phyloP scores from a whole-genome alignment of 805 yeast genomes.

The Kuraishia piskuri region DNA sequence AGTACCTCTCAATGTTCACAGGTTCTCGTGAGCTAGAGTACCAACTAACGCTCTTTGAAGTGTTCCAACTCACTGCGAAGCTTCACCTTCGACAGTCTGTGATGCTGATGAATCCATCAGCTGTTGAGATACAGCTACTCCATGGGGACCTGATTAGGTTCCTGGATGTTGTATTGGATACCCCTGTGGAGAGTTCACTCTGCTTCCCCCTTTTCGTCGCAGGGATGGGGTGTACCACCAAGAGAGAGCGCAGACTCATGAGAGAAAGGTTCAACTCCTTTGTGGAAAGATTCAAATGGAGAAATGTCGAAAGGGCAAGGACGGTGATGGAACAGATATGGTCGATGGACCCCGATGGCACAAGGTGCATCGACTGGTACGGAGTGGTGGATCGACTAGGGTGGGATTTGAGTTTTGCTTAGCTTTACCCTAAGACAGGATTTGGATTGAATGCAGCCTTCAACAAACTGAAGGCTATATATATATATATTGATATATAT shows the following conservation, averaged over 20 bases:
- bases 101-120: constrained; percentile 47
- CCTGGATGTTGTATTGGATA: constrained; percentile 52
- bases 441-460: neutral
- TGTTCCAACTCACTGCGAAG: constrained; percentile 60
- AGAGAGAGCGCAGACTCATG: constrained; percentile 45
- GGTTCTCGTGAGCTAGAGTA: constrained; percentile 44
- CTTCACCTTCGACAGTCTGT: constrained; percentile 63
- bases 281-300: constrained; percentile 57
- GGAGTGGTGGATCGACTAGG: constrained; percentile 54
- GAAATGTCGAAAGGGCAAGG: constrained; percentile 43
- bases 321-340: constrained; percentile 39
- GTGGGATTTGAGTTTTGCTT: constrained; percentile 78
- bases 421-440: constrained; percentile 1
- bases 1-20: constrained; percentile 26
- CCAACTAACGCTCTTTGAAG: constrained; percentile 64
- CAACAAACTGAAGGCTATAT: too few relatives aligned
- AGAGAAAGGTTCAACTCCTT: constrained; percentile 42
- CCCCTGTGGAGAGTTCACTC: constrained; percentile 62
- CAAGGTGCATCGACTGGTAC: constrained; percentile 65
- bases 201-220: constrained; percentile 76
- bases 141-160: constrained; percentile 44
- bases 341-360: constrained; percentile 41
- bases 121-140: constrained; percentile 55
- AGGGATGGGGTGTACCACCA: constrained; percentile 55
- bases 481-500: neutral